Base-by-base conservation (phyloP, 176 grass and related monocot species). In the Carex cristatella region DNA sequence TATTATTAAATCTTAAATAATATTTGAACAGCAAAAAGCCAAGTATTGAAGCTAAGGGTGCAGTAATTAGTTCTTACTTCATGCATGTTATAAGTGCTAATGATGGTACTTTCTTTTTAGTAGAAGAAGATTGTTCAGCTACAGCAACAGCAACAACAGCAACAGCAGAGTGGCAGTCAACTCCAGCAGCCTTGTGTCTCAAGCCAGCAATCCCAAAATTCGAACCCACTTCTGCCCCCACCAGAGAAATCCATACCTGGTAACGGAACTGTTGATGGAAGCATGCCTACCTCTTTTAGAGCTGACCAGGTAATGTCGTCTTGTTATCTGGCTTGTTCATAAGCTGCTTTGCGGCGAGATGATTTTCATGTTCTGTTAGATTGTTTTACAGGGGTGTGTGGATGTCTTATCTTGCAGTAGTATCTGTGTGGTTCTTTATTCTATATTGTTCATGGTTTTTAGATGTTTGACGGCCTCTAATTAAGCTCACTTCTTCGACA, bases 41-140 rank as follows among this genome's bases (percentile, higher is more conserved):
- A 35, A 79, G 10, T 35, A 79, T 27, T 58, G 28, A 58, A 79
- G 28, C 51, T 58, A 37, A 15, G 12, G 5, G 53, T 33, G 35
- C 12, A 33, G 12, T 16, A 35, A 5, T 9, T 51, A 57, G 13
- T 56, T 57, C 30, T 79, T 79, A 31, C 51, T 51, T 35, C 5
- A 55, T 63, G 74, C 74, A 58, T 57, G 51, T 58, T 31, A 32
- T 46, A 61, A 16, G 2, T 83, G 61, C 81, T 83, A 69, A 83
- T 69, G 44, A 55, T 40, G 62, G 31, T 83, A 53, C 32, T 92
- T 81, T 60, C 28, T 83, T 85, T 66, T 88, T 31, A 88, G 82
- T 94, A 91, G 90, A 89, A 93, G 94, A 91, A 91, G 87, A 90
- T 97, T 90, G 91, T 90, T 90, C 87, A 90, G 84, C 65, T 93